Evolutionary conservation across 345 rosid species (phyloP).

Genomic region (Linum lewisii): DNA sequence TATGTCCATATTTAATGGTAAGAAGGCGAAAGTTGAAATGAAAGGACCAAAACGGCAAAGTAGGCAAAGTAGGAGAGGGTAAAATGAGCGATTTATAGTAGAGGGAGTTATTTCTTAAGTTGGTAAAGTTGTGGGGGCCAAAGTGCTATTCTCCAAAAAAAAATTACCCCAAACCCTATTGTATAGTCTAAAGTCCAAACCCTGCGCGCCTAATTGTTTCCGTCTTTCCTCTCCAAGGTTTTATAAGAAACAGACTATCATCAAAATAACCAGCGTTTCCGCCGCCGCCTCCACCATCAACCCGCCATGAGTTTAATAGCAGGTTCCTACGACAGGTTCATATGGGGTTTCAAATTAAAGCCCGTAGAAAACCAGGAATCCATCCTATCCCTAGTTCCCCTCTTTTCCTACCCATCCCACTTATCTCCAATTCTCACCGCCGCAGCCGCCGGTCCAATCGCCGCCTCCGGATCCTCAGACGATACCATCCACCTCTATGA

Average conservation of each 20-base stretch:
- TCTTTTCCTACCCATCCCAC: conserved; percentile 92
- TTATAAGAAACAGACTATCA: neutral
- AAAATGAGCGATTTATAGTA: too few species aligned
- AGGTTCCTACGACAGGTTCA: conserved; percentile 83
- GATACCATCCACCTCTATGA: conserved; percentile 85
- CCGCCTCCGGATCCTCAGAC: conserved; percentile 74
- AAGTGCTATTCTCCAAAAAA: too few species aligned
- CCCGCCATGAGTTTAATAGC: conserved; percentile 58
- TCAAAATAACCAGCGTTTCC: neutral
- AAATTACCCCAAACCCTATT: too few species aligned
- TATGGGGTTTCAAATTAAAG: conserved; percentile 82
- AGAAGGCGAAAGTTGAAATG: too few species aligned
- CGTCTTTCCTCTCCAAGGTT: neutral
- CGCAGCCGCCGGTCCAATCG: conserved; percentile 68
- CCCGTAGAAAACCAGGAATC: conserved; percentile 26
- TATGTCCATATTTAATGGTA: too few species aligned
- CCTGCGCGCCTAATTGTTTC: neutral
- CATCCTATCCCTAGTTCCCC: conserved; percentile 29
- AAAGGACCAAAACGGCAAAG: too few species aligned
- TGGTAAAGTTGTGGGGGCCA: too few species aligned
- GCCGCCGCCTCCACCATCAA: neutral
- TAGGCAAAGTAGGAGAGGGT: too few species aligned
- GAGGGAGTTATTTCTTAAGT: too few species aligned
- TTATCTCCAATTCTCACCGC: conserved; percentile 66
- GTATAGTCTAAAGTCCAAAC: neutral